Percentiles rank a stretch among this genome's conserved stretches.
Evolutionary conservation across 2,329 filamentous ascomycete species (phyloP).

Genomic region (Fusarium setosum): DNA sequence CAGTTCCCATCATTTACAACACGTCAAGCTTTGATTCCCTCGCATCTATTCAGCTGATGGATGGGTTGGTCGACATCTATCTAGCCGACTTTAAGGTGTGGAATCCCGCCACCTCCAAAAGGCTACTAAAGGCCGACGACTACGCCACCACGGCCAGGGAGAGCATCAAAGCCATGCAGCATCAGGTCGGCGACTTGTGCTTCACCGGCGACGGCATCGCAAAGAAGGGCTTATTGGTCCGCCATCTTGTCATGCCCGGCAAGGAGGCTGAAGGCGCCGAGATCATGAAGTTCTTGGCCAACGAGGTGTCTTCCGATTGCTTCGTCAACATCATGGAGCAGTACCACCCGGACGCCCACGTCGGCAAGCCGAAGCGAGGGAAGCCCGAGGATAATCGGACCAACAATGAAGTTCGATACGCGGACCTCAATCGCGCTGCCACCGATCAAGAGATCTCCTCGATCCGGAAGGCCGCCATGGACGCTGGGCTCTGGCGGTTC

Average conservation of each 20-base stretch:
- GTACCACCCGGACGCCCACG: conserved; percentile 83
- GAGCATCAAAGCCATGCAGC: conserved; percentile 83
- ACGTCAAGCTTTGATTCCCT: conserved; percentile 84
- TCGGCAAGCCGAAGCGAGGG: conserved; percentile 71
- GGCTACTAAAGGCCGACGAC: conserved; percentile 82
- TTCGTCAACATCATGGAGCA: conserved; percentile 94
- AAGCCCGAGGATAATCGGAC: conserved; percentile 49
- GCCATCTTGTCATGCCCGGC: conserved; percentile 88
- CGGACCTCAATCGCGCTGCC: conserved; percentile 78
- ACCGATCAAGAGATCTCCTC: conserved; percentile 70
- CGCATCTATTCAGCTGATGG: conserved; percentile 76
- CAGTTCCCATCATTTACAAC: conserved; percentile 84
- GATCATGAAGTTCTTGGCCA: conserved; percentile 82
- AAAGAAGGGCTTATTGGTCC: conserved; percentile 78
- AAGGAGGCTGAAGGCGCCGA: conserved; percentile 77
- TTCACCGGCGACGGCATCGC: conserved; percentile 86
- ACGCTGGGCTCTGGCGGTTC: conserved; percentile 83
- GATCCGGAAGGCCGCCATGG: conserved; percentile 74
- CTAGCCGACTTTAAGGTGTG: conserved; percentile 91
- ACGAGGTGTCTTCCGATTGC: conserved; percentile 77
- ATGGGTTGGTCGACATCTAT: conserved; percentile 87
- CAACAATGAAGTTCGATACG: conserved; percentile 71
- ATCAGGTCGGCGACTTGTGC: conserved; percentile 83
- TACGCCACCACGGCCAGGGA: conserved; percentile 79
- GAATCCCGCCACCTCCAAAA: conserved; percentile 72